Evolutionary conservation across 75 land plant genomes (phyloP).

Genomic region (Cryptomeria japonica): DNA sequence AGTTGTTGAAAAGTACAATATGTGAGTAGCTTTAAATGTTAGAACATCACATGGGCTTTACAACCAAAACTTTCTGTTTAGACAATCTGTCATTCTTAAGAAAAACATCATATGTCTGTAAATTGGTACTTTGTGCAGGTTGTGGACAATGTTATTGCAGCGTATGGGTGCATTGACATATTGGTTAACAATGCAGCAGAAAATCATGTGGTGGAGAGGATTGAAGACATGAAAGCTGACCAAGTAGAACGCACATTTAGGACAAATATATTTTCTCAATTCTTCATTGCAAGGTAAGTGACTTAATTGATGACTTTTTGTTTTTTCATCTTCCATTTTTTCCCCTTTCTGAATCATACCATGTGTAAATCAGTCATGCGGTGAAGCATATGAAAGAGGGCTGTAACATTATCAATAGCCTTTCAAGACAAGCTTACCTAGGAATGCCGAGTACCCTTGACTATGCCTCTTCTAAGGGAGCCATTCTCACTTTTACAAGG

Average conservation of each 20-base stretch:
- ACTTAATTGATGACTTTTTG: neutral
- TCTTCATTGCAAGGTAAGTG: constrained; percentile 60
- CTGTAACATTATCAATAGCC: constrained; percentile 67
- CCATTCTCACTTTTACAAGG: constrained; percentile 75
- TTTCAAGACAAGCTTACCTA: constrained; percentile 75
- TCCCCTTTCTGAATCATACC: neutral
- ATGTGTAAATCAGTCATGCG: constrained; percentile 38
- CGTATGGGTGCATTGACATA: constrained; percentile 75
- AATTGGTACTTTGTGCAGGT: constrained; percentile 32
- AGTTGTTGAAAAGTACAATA: no score
- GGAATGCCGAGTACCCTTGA: constrained; percentile 62
- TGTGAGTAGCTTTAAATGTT: no score
- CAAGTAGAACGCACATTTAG: constrained; percentile 72
- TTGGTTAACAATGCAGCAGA: constrained; percentile 85
- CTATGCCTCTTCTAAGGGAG: constrained; percentile 84
- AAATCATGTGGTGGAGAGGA: constrained; percentile 38
- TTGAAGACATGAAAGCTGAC: constrained; percentile 36
- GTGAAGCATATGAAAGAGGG: constrained; percentile 83
- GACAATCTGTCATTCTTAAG: no score
- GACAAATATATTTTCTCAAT: constrained; percentile 81
- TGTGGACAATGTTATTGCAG: constrained; percentile 65
- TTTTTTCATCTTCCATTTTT: neutral
- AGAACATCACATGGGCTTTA: no score
- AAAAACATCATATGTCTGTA: no score
- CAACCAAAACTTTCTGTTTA: no score